Evolutionary conservation across 306 rosid genomes (phyloP).

Genomic region (Prunus padus): DNA sequence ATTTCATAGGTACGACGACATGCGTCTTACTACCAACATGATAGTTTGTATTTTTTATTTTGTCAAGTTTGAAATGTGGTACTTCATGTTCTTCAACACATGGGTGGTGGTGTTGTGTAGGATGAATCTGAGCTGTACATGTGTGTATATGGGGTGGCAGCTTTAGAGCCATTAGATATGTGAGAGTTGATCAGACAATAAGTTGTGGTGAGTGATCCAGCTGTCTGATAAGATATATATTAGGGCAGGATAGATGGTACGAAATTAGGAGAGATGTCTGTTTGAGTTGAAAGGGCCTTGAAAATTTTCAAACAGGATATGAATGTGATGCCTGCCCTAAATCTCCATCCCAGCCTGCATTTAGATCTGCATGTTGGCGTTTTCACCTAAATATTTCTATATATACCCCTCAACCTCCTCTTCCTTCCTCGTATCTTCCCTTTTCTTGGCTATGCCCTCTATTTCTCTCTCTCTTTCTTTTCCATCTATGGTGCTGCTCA

Average conservation of each 20-base stretch:
- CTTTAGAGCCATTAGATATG: not conserved
- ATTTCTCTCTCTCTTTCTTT: not conserved
- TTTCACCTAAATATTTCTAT: not conserved
- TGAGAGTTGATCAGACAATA: not conserved
- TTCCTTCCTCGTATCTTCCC: conserved; percentile 32
- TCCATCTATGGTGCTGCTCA: not conserved
- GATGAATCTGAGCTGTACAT: not conserved
- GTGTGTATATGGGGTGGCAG: not conserved
- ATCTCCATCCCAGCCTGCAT: conserved; percentile 33
- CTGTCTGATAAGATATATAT: conserved; percentile 53
- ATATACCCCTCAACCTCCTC: not conserved
- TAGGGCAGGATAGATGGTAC: not conserved
- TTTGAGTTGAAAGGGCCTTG: conserved; percentile 23
- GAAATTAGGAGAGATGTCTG: conserved; percentile 26
- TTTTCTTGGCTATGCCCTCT: not conserved
- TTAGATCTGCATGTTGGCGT: conserved; percentile 44
- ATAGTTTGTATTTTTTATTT: too few relatives aligned
- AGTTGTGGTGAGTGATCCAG: conserved; percentile 23
- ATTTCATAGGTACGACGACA: too few relatives aligned
- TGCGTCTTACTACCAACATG: too few relatives aligned
- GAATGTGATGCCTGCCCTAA: conserved; percentile 31
- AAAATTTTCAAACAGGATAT: conserved; percentile 33
- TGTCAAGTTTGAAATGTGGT: too few relatives aligned
- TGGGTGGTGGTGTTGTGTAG: too few relatives aligned
- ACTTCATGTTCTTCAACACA: too few relatives aligned